Evolutionary conservation across 768 basidiomycete species (phyloP), one percentile per base, ranked within the genome.

Genomic region (Lactarius psammicola): DNA sequence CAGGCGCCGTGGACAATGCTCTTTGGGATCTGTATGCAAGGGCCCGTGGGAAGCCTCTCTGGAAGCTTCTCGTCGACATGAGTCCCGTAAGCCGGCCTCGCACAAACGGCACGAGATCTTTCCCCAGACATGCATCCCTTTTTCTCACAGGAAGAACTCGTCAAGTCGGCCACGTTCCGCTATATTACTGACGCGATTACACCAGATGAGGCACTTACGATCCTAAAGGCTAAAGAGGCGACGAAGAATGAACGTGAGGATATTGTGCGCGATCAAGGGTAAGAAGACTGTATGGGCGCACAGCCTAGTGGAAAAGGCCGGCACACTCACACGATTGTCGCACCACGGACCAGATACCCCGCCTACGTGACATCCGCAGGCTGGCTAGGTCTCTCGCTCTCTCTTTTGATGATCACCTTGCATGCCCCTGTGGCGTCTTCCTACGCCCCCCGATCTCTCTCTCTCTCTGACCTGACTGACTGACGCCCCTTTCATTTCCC

Each of bases 171-270:
- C 4, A 84, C 91, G 13, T 95, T 90, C 80, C 83, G 92, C 54
- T 96, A 98, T 75, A 95, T 98, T 72, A 88, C 95, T 1, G 95
- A 98, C 74, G 92, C 86, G 2, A 89, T 98, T 74, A 96, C 94
- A 17, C 87, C 85, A 54, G 94, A 94, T 56, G 95, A 97, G 72
- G 95, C 96, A 0, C 76, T 97, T 53, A 84, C 80, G 26, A 83
- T 97, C 78, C 84, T 98, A 62, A 90, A 87, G 75, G 84, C 82
- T 55, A 90, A 87, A 65, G 91, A 88, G 71, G 81, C 85, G 0
- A 84, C 84, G 9, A 97, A 96, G 79, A 83, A 83, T 59, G 87
- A 88, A 65, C 81, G 96, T 53, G 93, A 96, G 75, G 83, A 79
- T 23, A 86, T 81, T 59, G 95, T 95, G 23, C 81, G 80, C 65